Conservation (phyloP, 495 filamentous ascomycete species). For the Parathielavia hyrcaniae region DNA sequence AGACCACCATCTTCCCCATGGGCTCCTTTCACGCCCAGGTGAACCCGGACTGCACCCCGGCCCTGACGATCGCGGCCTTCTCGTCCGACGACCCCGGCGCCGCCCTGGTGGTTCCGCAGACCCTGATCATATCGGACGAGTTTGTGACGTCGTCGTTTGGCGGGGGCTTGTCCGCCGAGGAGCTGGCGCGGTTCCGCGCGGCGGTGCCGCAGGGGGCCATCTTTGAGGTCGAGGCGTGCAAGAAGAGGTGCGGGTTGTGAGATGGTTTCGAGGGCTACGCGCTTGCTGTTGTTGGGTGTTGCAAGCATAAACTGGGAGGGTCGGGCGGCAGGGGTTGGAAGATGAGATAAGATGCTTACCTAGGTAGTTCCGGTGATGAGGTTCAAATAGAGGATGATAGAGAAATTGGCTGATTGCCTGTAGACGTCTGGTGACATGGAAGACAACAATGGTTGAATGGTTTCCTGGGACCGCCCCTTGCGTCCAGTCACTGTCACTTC, state of each 20-base stretch:
- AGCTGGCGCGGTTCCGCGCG: background rate
- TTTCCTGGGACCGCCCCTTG: too few relatives aligned
- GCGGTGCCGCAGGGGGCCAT: background rate
- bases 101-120: background rate
- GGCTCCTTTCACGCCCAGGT: constrained; percentile 2
- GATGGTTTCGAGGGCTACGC: too few relatives aligned
- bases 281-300: too few relatives aligned
- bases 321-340: too few relatives aligned
- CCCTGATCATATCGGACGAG: background rate
- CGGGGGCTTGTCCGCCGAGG: background rate
- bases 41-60: constrained; percentile 5
- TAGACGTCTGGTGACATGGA: too few relatives aligned
- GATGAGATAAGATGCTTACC: too few relatives aligned
- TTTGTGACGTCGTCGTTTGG: background rate
- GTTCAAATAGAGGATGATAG: too few relatives aligned
- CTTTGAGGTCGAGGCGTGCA: constrained; percentile 1
- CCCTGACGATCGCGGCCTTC: background rate
- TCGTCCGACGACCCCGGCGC: constrained; percentile 1
- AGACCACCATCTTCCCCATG: constrained; percentile 5
- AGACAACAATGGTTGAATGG: too few relatives aligned
- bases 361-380: too few relatives aligned
- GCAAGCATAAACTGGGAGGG: too few relatives aligned
- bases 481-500: too few relatives aligned
- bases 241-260: constrained; percentile 2
- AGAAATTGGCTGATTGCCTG: too few relatives aligned